Percentiles rank a stretch among this genome's conserved stretches.
Evolutionary conservation across 371 early-diverging fungal species (phyloP).

Genomic region (Mucor plumbeus): DNA sequence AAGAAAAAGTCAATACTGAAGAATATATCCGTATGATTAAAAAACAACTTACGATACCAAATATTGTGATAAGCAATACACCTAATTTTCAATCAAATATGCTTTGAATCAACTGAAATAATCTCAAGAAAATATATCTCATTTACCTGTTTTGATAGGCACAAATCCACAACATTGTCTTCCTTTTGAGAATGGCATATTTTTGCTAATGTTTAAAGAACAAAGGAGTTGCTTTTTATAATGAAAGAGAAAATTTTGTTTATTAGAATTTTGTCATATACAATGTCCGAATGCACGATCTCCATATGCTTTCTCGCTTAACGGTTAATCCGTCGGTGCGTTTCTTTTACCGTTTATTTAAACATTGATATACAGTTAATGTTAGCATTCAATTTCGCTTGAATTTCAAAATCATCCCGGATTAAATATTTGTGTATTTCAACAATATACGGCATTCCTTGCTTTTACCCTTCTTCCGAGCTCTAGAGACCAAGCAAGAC

Average conservation of each 20-base stretch:
- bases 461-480: neutral
- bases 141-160: slow-evolving; percentile 45
- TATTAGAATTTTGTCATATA: neutral
- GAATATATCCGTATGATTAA: too few species aligned
- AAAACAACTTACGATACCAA: slow-evolving; percentile 45
- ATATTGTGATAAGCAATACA: slow-evolving; percentile 44
- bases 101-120: neutral
- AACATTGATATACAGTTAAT: neutral
- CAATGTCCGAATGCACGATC: slow-evolving; percentile 7
- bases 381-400: too few species aligned
- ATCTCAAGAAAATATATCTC: neutral
- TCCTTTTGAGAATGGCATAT: slow-evolving; percentile 33
- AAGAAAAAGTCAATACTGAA: too few species aligned
- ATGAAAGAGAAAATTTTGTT: neutral
- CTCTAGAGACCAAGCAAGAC: neutral
- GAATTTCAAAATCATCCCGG: too few species aligned
- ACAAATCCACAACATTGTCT: slow-evolving; percentile 40
- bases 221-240: neutral
- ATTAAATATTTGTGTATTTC: neutral
- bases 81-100: slow-evolving; percentile 24
- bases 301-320: neutral
- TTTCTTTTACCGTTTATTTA: neutral
- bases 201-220: neutral
- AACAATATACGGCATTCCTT: neutral
- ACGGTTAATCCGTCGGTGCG: slow-evolving; percentile 12